Base-by-base conservation (phyloP, 1,284 basidiomycete genomes). In the Boletellus deceptivus region DNA sequence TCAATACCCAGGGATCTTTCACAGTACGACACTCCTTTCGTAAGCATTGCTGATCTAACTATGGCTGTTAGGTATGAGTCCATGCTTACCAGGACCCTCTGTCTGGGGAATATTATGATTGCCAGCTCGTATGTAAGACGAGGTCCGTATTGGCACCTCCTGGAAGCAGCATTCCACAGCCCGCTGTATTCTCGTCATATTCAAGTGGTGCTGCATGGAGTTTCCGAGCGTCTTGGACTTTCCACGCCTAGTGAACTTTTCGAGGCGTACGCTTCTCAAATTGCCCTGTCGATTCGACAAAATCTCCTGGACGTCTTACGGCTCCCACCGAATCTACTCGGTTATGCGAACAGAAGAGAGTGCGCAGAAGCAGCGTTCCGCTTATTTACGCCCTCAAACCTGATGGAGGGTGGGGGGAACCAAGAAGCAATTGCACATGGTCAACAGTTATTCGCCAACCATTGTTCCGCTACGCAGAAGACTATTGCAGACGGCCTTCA, bases 111-210 rank as follows among this genome's bases (percentile, higher is more conserved):
- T 67, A 80, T 91, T 54, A 87, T 95, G 73, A 78, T 98, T 29
- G 79, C 84, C 17, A 90, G 85, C 62, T 88, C 91, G 2, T 78
- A 81, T 1, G 80, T 90, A 11, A 81, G 95, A n/a, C 80, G 89
- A n/a, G 86, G 84, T 0, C 81, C 93, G 1, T 91, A 96, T 61
- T 94, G 89, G 80, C 86, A 95, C 67, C 68, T 98, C 34, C 74
- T 98, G 51, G 91, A 94, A 65, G 79, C 83, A 43, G 83, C 73
- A 56, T 74, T 78, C 37, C 70, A 72, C 58, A 71, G 70, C 11
- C 60, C 72, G 13, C 59, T 60, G 17, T 89, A 85, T 62, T 72
- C 77, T 8, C 62, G 61, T 6, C 86, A 92, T 58, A 80, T 93
- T 35, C 79, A 85, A 57, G 72, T 76, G 2, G 76, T 91, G 18